Percentiles rank a stretch among this genome's conserved stretches.
Conservation (phyloP, 441 rosid species). For the Macaranga tanarius region DNA sequence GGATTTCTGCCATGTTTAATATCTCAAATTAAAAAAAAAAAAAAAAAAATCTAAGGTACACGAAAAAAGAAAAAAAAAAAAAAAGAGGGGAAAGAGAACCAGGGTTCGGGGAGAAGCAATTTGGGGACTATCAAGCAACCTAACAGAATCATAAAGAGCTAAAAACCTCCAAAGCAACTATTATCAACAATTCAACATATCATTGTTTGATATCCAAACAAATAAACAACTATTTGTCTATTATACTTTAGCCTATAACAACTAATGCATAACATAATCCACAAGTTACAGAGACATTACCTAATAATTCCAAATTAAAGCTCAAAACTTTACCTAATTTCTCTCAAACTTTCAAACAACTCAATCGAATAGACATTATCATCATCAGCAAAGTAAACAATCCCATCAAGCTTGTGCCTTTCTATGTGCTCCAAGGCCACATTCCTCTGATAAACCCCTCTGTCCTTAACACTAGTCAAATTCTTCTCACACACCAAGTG, state of each 20-base stretch:
- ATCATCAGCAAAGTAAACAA: conserved; percentile 91
- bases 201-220: neutral
- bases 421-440: conserved; percentile 78
- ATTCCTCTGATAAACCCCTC: conserved; percentile 89
- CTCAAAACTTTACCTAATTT: conserved; percentile 47
- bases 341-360: conserved; percentile 70
- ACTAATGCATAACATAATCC: too few relatives aligned
- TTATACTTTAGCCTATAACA: too few relatives aligned
- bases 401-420: conserved; percentile 80
- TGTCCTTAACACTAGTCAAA: conserved; percentile 57
- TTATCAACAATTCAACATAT: neutral
- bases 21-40: too few relatives aligned
- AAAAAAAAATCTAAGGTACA: too few relatives aligned
- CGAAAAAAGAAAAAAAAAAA: too few relatives aligned
- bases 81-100: too few relatives aligned
- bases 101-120: too few relatives aligned
- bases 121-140: too few relatives aligned
- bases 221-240: too few relatives aligned
- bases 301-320: neutral
- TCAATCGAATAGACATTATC: conserved; percentile 80
- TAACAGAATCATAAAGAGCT: too few relatives aligned
- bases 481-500: conserved; percentile 66
- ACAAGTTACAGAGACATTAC: too few relatives aligned
- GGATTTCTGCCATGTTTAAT: too few relatives aligned
- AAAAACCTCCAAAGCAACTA: neutral